Conservation (phyloP, 2,329 filamentous ascomycete species). For the Nemania serpens region DNA sequence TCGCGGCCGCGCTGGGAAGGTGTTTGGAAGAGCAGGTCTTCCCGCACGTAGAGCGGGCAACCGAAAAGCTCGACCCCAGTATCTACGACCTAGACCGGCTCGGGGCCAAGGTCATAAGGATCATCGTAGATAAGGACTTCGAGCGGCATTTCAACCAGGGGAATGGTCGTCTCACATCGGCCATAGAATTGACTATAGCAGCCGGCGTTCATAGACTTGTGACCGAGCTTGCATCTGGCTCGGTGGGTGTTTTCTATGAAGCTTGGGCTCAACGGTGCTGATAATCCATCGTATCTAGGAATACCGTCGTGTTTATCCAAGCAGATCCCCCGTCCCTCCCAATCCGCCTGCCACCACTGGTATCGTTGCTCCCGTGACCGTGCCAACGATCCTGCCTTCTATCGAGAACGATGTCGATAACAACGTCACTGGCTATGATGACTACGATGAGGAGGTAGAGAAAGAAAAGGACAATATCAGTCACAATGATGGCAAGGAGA, state of each 20-base stretch:
- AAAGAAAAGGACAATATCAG: neutral
- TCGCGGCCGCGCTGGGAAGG: conserved; percentile 22
- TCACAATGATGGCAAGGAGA: neutral
- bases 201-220: conserved; percentile 31
- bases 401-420: conserved; percentile 27
- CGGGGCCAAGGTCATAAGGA: conserved; percentile 30
- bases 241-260: conserved; percentile 26
- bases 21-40: conserved; percentile 38
- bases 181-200: conserved; percentile 29
- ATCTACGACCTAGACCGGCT: conserved; percentile 34
- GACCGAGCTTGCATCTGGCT: conserved; percentile 23
- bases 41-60: conserved; percentile 36
- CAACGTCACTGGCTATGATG: neutral
- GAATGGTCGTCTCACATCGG: conserved; percentile 28
- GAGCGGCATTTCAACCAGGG: conserved; percentile 30
- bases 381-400: conserved; percentile 30
- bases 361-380: neutral
- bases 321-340: neutral
- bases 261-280: neutral
- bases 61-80: conserved; percentile 20
- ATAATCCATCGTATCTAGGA: conserved; percentile 27
- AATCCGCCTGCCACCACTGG: neutral
- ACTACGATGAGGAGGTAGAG: neutral
- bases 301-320: conserved; percentile 24
- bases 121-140: conserved; percentile 34